phyloP scores from a whole-genome alignment of 1,284 basidiomycete genomes.

The Puccinia novopanici region DNA sequence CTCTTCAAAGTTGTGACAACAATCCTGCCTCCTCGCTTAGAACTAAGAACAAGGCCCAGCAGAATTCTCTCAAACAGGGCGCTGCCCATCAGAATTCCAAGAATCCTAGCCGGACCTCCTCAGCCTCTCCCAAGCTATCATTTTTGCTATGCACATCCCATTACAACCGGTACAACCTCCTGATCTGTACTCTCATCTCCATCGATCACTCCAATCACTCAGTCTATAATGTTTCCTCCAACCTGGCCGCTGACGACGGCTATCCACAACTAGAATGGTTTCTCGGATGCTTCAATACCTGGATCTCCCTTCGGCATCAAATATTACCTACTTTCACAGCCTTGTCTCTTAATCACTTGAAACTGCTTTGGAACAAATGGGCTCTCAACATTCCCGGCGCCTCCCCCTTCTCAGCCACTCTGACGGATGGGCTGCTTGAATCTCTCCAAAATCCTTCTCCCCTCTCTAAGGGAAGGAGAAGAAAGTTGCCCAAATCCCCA shows the following conservation, averaged over 20 bases:
- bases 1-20: not conserved
- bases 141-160: not conserved
- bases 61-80: not conserved
- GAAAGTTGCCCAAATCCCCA: not conserved
- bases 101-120: not conserved
- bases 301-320: conserved; percentile 16
- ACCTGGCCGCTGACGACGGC: not conserved
- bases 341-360: conserved; percentile 17
- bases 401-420: not conserved
- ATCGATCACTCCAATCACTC: conserved; percentile 24
- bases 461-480: conserved; percentile 5
- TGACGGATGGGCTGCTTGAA: not conserved
- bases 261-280: conserved; percentile 33
- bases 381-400: not conserved
- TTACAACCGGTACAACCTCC: conserved; percentile 28
- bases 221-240: not conserved
- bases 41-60: not conserved
- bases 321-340: not conserved
- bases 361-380: conserved; percentile 15
- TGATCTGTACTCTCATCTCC: conserved; percentile 19
- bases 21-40: not conserved
- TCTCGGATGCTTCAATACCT: conserved; percentile 22
- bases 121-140: not conserved
- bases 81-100: not conserved
- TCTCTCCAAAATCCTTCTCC: conserved; percentile 5